Base-by-base conservation (phyloP, 2,329 filamentous ascomycete genomes). In the Arthrobotrys megalospora region DNA sequence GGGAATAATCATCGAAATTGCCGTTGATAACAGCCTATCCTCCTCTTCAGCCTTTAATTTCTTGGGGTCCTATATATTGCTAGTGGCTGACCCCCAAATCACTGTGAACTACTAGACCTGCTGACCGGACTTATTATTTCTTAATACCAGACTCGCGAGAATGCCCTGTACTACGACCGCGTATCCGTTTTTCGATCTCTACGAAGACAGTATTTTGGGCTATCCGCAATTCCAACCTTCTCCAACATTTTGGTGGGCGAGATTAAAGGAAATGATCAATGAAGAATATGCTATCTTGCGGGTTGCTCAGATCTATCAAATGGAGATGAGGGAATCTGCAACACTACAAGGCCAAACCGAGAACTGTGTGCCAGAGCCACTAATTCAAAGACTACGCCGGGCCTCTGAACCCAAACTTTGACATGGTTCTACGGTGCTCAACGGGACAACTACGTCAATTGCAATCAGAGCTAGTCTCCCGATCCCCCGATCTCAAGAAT, bases 141-240 rank as follows among this genome's bases (percentile, higher is more conserved):
- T 11, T 12, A 2, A 28, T 28, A 28, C 24, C 24, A 28, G 24
- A 28, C 11, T 63, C 43, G n/a, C 16, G 6, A 50, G 28, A 62
- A 70, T 70, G 66, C 66, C 66, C 11, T 77, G 72, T 48, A 77
- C 72, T 2, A 45, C 63, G 10, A 77, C 72, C 16, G 72, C 72
- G 0, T 77, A 66, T 36, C 72, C 72, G 11, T 77, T 77, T 47
- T 77, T 77, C 41, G 72, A 77, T 12, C 65, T 77, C 32, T 77
- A 77, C 58, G 72, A 77, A 34, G 72, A 71, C 11, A 77, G 66
- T 36, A 70, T 77, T 21, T 32, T 70, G 16, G 48, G 72, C 12
- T 45, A 32, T 41, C 65, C 69, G 19, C 72, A 67, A 21, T 77
- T 70, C 47, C 21, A 50, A 12, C 41, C 60, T 28, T 50, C 72